Evolutionary conservation across 2,329 filamentous ascomycete species (phyloP), one percentile per base, ranked within the genome.

Genomic region (Geosmithia morbida): DNA sequence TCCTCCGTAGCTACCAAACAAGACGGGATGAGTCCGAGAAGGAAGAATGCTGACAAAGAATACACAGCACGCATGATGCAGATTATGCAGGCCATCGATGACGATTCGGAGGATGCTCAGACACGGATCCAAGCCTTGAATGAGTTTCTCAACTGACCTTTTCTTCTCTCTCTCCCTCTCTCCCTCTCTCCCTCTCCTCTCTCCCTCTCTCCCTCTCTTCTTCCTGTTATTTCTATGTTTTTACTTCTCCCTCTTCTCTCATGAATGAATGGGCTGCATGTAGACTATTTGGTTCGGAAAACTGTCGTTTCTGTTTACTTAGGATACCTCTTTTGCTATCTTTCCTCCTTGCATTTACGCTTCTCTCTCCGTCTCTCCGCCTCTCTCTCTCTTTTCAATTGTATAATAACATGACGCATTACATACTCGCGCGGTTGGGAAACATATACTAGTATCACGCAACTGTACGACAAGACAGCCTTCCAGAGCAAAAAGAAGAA

Each of bases 11-110:
- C n/a, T n/a, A n/a, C n/a, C n/a, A n/a, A n/a, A n/a, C n/a, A n/a
- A n/a, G n/a, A n/a, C n/a, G n/a, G n/a, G n/a, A n/a, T n/a, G n/a
- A 26, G 22, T 5, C 4, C 4, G 8, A 26, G 22, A 6, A 51
- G 49, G 45, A 20, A 33, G 26, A 13, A 39, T 45, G 30, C 49
- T 49, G 30, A 47, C 30, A 48, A 46, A 17, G 14, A 7, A 26
- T n/a, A 13, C 49, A 80, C 49, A 80, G 75, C 67, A 41, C 69
- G 71, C 50, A 81, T 83, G 77, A 74, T 82, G 26, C 69, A 80
- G 47, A 81, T 82, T 45, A 74, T 82, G 74, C 67, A 74, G 48
- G 55, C 67, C 16, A 79, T 80, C 69, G 69, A 70, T 20, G 70
- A 77, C 44, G 75, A 75, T 1, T 77, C 74, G 13, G 71, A 78